phyloP scores from a whole-genome alignment of 208 protist species.

The Leishmania gerbilli region DNA sequence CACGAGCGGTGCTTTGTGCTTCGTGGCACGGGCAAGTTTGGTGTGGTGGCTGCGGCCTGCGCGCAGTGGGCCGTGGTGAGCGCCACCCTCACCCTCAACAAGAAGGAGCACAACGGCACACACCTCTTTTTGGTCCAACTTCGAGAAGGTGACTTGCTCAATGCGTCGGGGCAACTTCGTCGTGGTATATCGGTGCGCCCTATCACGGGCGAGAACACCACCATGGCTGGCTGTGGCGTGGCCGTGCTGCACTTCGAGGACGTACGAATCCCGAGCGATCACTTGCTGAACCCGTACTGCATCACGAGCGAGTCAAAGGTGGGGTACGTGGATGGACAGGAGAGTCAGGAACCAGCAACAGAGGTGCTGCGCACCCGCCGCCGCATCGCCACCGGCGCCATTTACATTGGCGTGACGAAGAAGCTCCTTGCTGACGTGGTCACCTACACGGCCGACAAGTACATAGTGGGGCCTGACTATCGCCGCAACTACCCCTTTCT shows the following conservation, averaged over 20 bases:
- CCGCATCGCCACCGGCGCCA: slow-evolving; percentile 70
- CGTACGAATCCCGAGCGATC: slow-evolving; percentile 53
- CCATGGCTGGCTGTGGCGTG: slow-evolving; percentile 55
- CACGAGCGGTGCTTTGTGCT: slow-evolving; percentile 81
- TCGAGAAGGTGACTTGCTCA: slow-evolving; percentile 30
- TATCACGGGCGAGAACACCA: slow-evolving; percentile 51
- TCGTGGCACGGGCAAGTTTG: slow-evolving; percentile 84
- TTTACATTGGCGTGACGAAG: slow-evolving; percentile 76
- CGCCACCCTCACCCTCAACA: slow-evolving; percentile 76
- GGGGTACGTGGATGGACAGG: slow-evolving; percentile 41
- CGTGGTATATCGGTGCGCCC: slow-evolving; percentile 51
- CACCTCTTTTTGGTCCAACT: slow-evolving; percentile 80
- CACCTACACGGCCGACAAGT: slow-evolving; percentile 59
- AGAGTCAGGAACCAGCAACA: slow-evolving; percentile 32
- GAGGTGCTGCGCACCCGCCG: slow-evolving; percentile 64
- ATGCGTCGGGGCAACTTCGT: slow-evolving; percentile 34
- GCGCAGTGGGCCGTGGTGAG: slow-evolving; percentile 86
- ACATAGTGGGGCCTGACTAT: slow-evolving; percentile 72
- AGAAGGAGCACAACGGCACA: slow-evolving; percentile 78
- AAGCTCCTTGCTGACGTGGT: slow-evolving; percentile 65
- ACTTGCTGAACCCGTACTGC: slow-evolving; percentile 62
- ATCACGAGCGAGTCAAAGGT: slow-evolving; percentile 57
- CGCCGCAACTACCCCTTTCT: slow-evolving; percentile 83
- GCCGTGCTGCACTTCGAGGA: slow-evolving; percentile 82
- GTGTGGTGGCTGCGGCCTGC: slow-evolving; percentile 62